Percentiles rank a stretch among this genome's conserved stretches.
Evolutionary conservation across 2,329 filamentous ascomycete species (phyloP).

Genomic region (Xylariaceae sp.): DNA sequence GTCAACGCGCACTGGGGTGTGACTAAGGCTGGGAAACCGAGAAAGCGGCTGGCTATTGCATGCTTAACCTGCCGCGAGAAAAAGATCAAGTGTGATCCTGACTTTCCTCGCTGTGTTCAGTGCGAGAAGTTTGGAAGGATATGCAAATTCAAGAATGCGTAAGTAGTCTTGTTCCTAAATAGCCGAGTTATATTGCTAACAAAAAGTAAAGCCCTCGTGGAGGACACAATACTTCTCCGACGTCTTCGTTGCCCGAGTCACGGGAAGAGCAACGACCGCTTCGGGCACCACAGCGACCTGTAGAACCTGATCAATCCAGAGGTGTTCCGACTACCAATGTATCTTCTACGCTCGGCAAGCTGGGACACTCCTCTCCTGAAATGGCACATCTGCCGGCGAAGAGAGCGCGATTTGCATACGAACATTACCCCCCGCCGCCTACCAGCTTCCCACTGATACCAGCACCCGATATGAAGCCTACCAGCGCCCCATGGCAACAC

Average conservation of each 20-base stretch:
- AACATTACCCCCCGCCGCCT: conserved; percentile 38
- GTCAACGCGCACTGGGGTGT: conserved; percentile 93
- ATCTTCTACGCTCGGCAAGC: conserved; percentile 41
- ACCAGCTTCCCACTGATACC: conserved; percentile 19
- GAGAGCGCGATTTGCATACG: conserved; percentile 45
- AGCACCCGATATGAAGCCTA: conserved; percentile 35
- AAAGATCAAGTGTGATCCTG: conserved; percentile 95
- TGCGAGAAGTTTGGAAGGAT: conserved; percentile 86
- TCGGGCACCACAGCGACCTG: conserved; percentile 28
- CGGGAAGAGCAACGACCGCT: conserved; percentile 42
- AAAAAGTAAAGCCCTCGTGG: conserved; percentile 47
- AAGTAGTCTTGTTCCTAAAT: conserved; percentile 39
- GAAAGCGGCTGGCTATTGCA: conserved; percentile 78
- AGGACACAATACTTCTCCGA: conserved; percentile 54
- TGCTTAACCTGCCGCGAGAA: conserved; percentile 92
- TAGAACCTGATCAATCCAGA: conserved; percentile 37
- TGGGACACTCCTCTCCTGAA: conserved; percentile 28
- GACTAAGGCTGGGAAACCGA: conserved; percentile 88
- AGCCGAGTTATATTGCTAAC: conserved; percentile 12
- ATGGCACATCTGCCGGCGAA: conserved; percentile 40
- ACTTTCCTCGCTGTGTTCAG: conserved; percentile 81
- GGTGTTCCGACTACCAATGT: conserved; percentile 46
- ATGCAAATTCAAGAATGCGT: conserved; percentile 85
- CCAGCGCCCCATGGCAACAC: conserved; percentile 33
- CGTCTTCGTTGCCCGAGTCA: conserved; percentile 46